phyloP scores from a whole-genome alignment of 2,329 filamentous ascomycete species.

The Macrophomina pseudophaseolina region DNA sequence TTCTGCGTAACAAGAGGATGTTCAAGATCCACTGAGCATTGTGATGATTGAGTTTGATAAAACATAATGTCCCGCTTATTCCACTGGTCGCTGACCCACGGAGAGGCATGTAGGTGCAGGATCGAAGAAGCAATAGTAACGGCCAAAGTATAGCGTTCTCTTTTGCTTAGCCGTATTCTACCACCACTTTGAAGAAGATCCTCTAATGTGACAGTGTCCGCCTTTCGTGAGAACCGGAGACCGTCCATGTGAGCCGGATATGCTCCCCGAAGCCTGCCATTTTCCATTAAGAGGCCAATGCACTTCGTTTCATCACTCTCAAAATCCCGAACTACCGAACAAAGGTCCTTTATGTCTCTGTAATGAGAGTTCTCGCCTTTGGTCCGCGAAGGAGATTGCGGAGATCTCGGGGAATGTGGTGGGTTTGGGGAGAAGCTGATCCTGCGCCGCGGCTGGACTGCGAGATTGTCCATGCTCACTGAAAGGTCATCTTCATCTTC shows the following conservation, averaged over 20 bases:
- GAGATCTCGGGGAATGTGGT: constrained; percentile 33
- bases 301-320: constrained; percentile 28
- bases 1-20: constrained; percentile 39
- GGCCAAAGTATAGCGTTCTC: constrained; percentile 42
- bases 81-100: constrained; percentile 44
- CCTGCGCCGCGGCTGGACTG: constrained; percentile 30
- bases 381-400: neutral
- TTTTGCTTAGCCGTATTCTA: constrained; percentile 39
- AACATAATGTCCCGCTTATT: constrained; percentile 42
- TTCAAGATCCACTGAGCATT: constrained; percentile 37
- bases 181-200: constrained; percentile 36
- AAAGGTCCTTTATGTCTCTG: constrained; percentile 40
- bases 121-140: constrained; percentile 44
- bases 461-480: constrained; percentile 4
- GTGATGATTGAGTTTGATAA: constrained; percentile 32
- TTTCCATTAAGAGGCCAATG: constrained; percentile 43
- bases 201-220: constrained; percentile 37
- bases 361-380: neutral
- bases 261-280: constrained; percentile 37
- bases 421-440: constrained; percentile 38
- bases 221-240: constrained; percentile 26
- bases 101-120: constrained; percentile 43
- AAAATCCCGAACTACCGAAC: neutral
- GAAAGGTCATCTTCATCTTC: constrained; percentile 35
- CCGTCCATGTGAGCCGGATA: constrained; percentile 32